phyloP scores from a whole-genome alignment of 2,329 filamentous ascomycete species.

The Trichoderma arundinaceum region DNA sequence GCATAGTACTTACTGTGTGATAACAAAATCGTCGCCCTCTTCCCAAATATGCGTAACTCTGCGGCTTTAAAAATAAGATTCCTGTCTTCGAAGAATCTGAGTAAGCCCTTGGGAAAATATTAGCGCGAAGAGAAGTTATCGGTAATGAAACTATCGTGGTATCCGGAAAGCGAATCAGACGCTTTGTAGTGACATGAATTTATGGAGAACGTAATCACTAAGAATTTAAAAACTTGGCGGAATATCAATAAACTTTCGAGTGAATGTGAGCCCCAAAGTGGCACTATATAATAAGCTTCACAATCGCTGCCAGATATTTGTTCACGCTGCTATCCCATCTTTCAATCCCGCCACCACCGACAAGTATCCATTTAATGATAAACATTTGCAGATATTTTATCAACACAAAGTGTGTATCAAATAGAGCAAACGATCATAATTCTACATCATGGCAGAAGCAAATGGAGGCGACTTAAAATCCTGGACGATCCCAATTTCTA shows the following conservation, averaged over 20 bases:
- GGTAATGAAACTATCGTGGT: not conserved
- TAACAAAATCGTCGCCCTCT: no score
- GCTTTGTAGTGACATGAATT: not conserved
- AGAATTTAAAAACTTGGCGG: not conserved
- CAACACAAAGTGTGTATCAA: no score
- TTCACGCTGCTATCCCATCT: no score
- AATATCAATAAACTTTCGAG: not conserved
- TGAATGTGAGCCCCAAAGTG: no score
- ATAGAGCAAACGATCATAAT: not conserved
- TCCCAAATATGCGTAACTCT: no score
- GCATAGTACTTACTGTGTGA: no score
- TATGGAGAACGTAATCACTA: constrained; percentile 16
- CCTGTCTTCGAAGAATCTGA: not conserved
- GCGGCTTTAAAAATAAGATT: no score
- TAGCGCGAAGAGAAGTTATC: not conserved
- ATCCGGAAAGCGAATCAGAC: not conserved
- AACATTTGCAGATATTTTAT: no score
- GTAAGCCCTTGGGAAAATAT: constrained; percentile 3
- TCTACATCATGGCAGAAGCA: not conserved
- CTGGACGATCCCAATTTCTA: not conserved
- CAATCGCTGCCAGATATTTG: not conserved
- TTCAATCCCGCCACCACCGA: no score
- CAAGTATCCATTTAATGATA: no score
- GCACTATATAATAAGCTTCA: not conserved
- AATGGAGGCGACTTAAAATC: not conserved